A percentile compares a stretch with the other conserved stretches of the same genome.
Conservation (phyloP, 345 rosid species). For the Conringia planisiliqua region DNA sequence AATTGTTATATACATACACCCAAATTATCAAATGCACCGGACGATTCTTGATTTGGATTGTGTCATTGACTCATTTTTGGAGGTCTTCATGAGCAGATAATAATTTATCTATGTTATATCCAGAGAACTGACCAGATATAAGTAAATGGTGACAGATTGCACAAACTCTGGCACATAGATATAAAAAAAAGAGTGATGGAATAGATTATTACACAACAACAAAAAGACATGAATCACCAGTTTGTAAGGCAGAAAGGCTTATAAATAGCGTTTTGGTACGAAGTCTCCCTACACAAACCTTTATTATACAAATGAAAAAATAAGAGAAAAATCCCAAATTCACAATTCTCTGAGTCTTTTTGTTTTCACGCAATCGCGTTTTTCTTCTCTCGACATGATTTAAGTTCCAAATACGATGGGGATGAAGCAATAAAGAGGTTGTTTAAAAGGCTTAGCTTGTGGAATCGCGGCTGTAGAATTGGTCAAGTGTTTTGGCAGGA, state of each 20-base stretch:
- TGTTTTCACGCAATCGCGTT: constrained; percentile 8
- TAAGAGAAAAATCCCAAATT: neutral
- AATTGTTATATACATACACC: neutral
- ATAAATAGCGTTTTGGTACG: constrained; percentile 5
- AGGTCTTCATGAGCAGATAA: neutral
- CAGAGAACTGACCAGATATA: neutral
- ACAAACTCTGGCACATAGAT: neutral
- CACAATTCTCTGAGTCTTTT: constrained; percentile 18
- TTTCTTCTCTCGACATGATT: constrained; percentile 12
- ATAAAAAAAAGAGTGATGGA: neutral
- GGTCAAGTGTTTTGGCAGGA: constrained; percentile 94
- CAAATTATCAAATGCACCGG: neutral
- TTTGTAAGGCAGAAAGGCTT: constrained; percentile 12
- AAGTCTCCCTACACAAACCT: constrained; percentile 17
- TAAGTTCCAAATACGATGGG: neutral
- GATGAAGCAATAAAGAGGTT: neutral
- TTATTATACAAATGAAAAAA: constrained; percentile 19
- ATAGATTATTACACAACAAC: constrained; percentile 20
- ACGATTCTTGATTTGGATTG: neutral
- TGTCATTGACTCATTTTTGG: neutral
- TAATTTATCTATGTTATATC: neutral
- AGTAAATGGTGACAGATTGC: neutral
- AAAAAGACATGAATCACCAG: constrained; percentile 15
- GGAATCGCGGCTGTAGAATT: constrained; percentile 78
- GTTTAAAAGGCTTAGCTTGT: constrained; percentile 19